Evolutionary conservation across 805 yeast genomes (phyloP), one percentile per base, ranked within the genome.

Genomic region (Hanseniaspora mollemarum): DNA sequence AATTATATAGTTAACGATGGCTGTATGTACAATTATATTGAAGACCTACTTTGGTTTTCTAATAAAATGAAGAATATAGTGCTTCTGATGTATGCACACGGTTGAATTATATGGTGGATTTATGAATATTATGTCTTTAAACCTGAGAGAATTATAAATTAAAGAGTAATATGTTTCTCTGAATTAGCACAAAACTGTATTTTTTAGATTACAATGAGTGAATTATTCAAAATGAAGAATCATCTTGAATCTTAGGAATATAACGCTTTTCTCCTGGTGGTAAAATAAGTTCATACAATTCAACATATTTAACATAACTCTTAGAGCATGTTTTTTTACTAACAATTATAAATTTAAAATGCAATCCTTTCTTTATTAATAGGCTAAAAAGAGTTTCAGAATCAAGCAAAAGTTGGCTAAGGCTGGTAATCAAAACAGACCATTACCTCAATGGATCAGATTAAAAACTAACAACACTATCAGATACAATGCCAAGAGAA

Each of bases 381-480:
- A 83, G 90, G 81, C 92, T 71, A 88, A 88, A 77, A 90, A 90
- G 79, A 79, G 95, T 67, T 87, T 92, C 82, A 86, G 76, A 75
- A 85, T 83, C 76, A 90, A 90, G 87, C 92, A 87, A 80, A 92
- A 87, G 82, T 83, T 90, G 74, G 96, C 95, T 73, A 90, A 92
- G 83, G 96, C 95, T 71, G 81, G 81, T 73, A 90, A 87, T 79
- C 95, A 87, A 78, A 90, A 87, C 90, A 87, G 97, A 81, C 96
- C 96, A 72, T 83, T 90, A 74, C 98, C 98, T 69, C 96, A 88
- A 78, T 90, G 96, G 96, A 77, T 90, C 84, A 87, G 97, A 79
- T 80, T 88, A 75, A 90, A 87, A 84, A 87, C 97, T 72, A 81
- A 77, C 75, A 90, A 87, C 94, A 88, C 81, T 68, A 83, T 92